Conservation (phyloP, 2,329 filamentous ascomycete genomes). For the Sporothrix luriei region DNA sequence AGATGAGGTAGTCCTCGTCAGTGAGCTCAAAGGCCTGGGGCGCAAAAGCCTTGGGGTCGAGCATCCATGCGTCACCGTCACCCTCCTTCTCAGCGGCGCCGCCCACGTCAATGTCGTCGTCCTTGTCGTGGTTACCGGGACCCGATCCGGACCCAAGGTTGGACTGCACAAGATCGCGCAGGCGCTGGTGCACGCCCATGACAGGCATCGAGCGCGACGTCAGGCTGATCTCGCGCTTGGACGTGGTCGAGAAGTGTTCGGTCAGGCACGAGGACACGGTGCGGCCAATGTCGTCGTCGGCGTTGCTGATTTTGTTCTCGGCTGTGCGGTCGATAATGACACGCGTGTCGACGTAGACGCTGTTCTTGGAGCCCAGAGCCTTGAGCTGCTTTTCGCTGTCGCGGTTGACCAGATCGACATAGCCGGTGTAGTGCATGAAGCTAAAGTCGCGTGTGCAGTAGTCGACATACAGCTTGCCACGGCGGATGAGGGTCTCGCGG, state of each 20-base stretch:
- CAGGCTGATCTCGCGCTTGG: constrained; percentile 20
- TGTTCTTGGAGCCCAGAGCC: constrained; percentile 10
- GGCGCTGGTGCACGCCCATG: constrained; percentile 27
- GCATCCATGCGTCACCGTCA: constrained; percentile 15
- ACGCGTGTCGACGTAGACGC: constrained; percentile 8
- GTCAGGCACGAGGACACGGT: constrained; percentile 12
- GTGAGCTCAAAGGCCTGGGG: constrained; percentile 22
- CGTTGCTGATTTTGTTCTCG: constrained; percentile 26
- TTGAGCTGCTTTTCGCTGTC: constrained; percentile 25
- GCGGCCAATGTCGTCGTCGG: constrained; percentile 18
- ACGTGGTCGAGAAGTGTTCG: constrained; percentile 10
- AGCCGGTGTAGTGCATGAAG: constrained; percentile 25
- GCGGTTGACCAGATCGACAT: background rate
- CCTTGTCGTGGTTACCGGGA: background rate
- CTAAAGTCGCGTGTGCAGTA: constrained; percentile 28
- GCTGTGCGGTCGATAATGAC: constrained; percentile 28
- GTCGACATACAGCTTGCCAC: constrained; percentile 27
- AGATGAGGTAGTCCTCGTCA: constrained; percentile 28
- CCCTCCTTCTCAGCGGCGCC: background rate
- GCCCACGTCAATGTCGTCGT: background rate
- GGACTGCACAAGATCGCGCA: constrained; percentile 23
- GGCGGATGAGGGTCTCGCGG: constrained; percentile 19
- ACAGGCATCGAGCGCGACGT: constrained; percentile 17
- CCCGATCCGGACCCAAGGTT: constrained; percentile 5
- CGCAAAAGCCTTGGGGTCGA: constrained; percentile 18